phyloP scores from a whole-genome alignment of 352 stramenopile genomes.

The Thalassiosira pacifica region DNA sequence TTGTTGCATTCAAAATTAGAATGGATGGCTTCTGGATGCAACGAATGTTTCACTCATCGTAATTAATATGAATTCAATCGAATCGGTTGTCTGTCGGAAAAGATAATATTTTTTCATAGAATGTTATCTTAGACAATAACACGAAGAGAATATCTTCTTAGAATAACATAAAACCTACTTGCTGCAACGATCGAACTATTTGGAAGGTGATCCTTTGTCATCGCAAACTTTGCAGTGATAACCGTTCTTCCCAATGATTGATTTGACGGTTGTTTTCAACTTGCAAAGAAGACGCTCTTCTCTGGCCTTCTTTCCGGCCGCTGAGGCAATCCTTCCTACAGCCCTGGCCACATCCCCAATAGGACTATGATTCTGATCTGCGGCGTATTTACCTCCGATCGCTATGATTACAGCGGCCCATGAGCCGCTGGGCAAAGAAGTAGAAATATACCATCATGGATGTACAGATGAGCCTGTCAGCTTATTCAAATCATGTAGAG shows the following conservation, averaged over 20 bases:
- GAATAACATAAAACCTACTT: too few species aligned
- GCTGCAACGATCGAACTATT: too few species aligned
- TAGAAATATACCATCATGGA: background rate
- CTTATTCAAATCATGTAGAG: background rate
- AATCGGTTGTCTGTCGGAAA: too few species aligned
- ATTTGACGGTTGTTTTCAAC: constrained; percentile 44
- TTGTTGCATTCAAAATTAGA: too few species aligned
- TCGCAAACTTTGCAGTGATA: constrained; percentile 41
- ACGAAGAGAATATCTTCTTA: too few species aligned
- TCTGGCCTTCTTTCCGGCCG: constrained; percentile 51
- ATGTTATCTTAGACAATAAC: too few species aligned
- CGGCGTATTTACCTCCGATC: constrained; percentile 42
- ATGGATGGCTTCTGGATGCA: too few species aligned
- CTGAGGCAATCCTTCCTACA: constrained; percentile 49
- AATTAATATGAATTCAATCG: too few species aligned
- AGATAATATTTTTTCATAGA: too few species aligned
- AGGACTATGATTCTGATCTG: constrained; percentile 47
- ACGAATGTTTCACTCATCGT: too few species aligned
- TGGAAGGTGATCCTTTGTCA: too few species aligned
- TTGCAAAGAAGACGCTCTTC: constrained; percentile 56
- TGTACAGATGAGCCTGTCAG: too few species aligned
- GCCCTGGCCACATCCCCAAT: constrained; percentile 53
- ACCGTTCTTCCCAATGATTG: constrained; percentile 44
- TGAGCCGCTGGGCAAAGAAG: constrained; percentile 30
- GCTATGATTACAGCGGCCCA: constrained; percentile 54